Percentiles rank a stretch among this genome's conserved stretches.
Evolutionary conservation across 2,329 filamentous ascomycete genomes (phyloP).

Genomic region (Talaromyces sp.): DNA sequence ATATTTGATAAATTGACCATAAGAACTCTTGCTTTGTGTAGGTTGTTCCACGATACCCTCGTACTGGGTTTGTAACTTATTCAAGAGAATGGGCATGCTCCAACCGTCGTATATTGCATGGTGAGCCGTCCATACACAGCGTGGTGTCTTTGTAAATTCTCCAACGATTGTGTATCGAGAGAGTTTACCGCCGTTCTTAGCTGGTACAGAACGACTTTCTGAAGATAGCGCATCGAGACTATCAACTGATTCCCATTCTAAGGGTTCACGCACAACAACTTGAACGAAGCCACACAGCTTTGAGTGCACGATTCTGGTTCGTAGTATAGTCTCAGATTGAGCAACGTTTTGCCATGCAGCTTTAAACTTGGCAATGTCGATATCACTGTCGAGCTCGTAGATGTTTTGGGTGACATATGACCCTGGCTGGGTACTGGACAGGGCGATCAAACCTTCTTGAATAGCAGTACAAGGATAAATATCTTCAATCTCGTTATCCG

Average conservation of each 20-base stretch:
- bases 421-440: constrained; percentile 32
- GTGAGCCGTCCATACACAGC: constrained; percentile 38
- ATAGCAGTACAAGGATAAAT: constrained; percentile 38
- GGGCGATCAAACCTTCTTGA: constrained; percentile 38
- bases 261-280: constrained; percentile 20
- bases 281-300: constrained; percentile 22
- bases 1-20: constrained; percentile 12
- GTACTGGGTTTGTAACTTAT: constrained; percentile 14
- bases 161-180: constrained; percentile 10
- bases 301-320: constrained; percentile 33
- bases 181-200: constrained; percentile 11
- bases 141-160: constrained; percentile 1
- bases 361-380: constrained; percentile 32
- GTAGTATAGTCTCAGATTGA: constrained; percentile 32
- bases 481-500: constrained; percentile 28
- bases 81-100: constrained; percentile 18
- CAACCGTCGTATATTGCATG: constrained; percentile 41
- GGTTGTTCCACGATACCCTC: neutral
- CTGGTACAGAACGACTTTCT: constrained; percentile 6
- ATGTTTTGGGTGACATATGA: constrained; percentile 38
- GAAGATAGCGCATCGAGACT: constrained; percentile 8
- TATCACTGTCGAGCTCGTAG: constrained; percentile 22
- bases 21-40: neutral
- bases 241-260: constrained; percentile 16
- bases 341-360: constrained; percentile 34